Evolutionary conservation across 257 asterid species (phyloP).

Genomic region (Cynanchum wilfordii): DNA sequence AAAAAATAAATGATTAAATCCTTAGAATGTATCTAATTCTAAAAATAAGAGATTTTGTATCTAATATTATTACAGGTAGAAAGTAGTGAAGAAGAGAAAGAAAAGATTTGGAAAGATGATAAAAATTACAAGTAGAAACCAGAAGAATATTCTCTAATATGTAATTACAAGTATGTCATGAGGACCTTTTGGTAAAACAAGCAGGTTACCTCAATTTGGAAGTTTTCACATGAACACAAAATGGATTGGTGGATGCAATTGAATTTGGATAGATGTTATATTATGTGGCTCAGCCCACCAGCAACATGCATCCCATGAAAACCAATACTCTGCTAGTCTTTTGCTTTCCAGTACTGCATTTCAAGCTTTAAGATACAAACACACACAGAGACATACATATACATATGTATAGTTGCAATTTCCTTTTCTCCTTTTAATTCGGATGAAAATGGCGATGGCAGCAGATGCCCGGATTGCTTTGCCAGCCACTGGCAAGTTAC

Average conservation of each 20-base stretch:
- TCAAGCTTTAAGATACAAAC: not conserved
- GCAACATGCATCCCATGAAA: slow-evolving; percentile 52
- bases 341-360: slow-evolving; percentile 6
- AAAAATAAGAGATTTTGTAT: no score
- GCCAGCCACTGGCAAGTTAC: slow-evolving; percentile 42
- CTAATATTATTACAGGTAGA: no score
- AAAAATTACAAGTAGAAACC: slow-evolving; percentile 26
- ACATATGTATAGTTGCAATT: slow-evolving; percentile 14
- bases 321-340: slow-evolving; percentile 12
- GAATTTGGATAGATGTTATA: slow-evolving; percentile 60
- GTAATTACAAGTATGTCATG: slow-evolving; percentile 4
- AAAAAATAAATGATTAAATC: no score
- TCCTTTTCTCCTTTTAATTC: slow-evolving; percentile 11
- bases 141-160: slow-evolving; percentile 35
- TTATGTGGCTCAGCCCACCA: slow-evolving; percentile 39
- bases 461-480: slow-evolving; percentile 48
- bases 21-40: no score
- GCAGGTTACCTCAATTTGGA: slow-evolving; percentile 18
- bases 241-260: slow-evolving; percentile 55
- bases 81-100: no score
- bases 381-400: not conserved
- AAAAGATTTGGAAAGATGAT: no score
- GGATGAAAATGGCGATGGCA: slow-evolving; percentile 46
- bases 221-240: slow-evolving; percentile 46
- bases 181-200: slow-evolving; percentile 26